Evolutionary conservation across 306 rosid species (phyloP).

Genomic region (Cucurbita ficifolia): DNA sequence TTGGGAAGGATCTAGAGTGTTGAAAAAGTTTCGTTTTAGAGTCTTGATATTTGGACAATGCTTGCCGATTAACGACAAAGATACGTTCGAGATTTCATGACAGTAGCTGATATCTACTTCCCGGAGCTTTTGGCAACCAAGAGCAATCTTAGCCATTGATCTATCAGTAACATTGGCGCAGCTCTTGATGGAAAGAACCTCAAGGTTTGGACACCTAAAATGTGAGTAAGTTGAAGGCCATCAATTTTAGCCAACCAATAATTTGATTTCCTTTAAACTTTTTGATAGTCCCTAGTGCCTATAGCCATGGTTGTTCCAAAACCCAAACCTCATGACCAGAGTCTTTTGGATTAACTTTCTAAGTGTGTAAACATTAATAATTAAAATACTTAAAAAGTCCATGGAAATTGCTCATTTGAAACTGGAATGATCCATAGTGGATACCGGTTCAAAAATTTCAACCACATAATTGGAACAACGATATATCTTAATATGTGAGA

Average conservation of each 20-base stretch:
- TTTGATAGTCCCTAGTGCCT: not conserved
- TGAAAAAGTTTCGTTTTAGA: slow-evolving; percentile 58
- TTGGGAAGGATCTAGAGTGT: slow-evolving; percentile 59
- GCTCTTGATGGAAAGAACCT: slow-evolving; percentile 65
- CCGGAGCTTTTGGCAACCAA: slow-evolving; percentile 28
- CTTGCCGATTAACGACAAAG: slow-evolving; percentile 34
- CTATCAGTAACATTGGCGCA: slow-evolving; percentile 60
- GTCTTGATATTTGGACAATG: slow-evolving; percentile 49
- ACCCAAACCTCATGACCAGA: not conserved
- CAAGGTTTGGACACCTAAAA: slow-evolving; percentile 15
- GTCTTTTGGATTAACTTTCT: no score
- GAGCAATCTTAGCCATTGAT: slow-evolving; percentile 40
- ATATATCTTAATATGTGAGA: no score
- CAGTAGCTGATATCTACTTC: slow-evolving; percentile 55
- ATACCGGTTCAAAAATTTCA: no score
- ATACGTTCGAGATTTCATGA: slow-evolving; percentile 36
- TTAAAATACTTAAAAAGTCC: no score
- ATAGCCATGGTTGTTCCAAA: not conserved
- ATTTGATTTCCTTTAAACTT: not conserved
- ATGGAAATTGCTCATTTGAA: not conserved
- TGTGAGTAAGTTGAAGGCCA: not conserved
- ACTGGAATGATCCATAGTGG: not conserved
- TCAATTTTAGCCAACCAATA: not conserved
- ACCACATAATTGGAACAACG: no score
- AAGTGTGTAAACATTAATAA: no score